Conservation (phyloP, 768 basidiomycete genomes). For the Vararia minispora region DNA sequence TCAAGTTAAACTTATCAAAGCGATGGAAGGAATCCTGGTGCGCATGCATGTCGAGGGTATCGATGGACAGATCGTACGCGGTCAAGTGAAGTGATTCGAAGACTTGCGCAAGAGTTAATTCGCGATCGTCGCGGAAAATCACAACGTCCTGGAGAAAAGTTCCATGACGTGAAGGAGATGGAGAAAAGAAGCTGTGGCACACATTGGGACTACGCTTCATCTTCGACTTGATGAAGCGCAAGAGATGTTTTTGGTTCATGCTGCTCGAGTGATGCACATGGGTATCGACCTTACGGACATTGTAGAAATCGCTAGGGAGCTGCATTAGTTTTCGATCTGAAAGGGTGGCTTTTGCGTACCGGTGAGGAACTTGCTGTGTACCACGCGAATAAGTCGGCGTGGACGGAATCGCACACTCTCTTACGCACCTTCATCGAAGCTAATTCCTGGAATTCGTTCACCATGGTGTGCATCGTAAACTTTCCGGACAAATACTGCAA, state of each 20-base stretch:
- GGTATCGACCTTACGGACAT: conserved; percentile 95
- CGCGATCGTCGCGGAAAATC: conserved; percentile 86
- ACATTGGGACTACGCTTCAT: conserved; percentile 85
- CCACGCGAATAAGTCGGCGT: background rate
- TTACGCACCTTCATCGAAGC: conserved; percentile 89
- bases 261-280: conserved; percentile 98
- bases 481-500: conserved; percentile 89
- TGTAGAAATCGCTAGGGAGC: conserved; percentile 82
- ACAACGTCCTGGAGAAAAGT: conserved; percentile 65
- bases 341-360: conserved; percentile 28
- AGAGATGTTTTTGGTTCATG: conserved; percentile 98
- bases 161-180: background rate
- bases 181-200: conserved; percentile 13
- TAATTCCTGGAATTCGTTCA: conserved; percentile 91
- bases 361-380: conserved; percentile 67
- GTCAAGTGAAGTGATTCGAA: conserved; percentile 91
- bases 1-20: conserved; percentile 96
- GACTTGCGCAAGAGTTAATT: conserved; percentile 86
- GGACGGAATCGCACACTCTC: background rate
- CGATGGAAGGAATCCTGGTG: conserved; percentile 98
- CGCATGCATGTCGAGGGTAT: conserved; percentile 99
- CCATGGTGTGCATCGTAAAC: conserved; percentile 83
- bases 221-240: conserved; percentile 98
- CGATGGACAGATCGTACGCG: conserved; percentile 96
- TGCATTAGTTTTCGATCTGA: background rate